A percentile compares a stretch with the other conserved stretches of the same genome.
Evolutionary conservation across 805 yeast species (phyloP).

Genomic region (Kodamaea laetipori): DNA sequence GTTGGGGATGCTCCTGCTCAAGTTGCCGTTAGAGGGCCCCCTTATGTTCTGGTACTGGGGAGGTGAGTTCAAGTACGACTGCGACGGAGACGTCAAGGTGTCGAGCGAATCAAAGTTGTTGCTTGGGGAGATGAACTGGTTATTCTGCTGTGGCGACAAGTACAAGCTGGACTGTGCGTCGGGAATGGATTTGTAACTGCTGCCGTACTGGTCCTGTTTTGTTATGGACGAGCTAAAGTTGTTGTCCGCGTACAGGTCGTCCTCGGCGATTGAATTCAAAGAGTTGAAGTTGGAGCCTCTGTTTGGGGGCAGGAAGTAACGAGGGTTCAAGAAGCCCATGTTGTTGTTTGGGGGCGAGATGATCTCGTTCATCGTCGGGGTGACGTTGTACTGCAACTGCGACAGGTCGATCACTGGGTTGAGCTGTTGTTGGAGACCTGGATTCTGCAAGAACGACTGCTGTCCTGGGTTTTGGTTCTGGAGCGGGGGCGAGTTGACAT

Average conservation of each 20-base stretch:
- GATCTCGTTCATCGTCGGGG: conserved; percentile 38
- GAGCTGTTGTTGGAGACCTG: conserved; percentile 4
- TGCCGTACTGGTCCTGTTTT: conserved; percentile 18
- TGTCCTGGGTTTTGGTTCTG: conserved; percentile 1
- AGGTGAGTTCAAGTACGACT: conserved; percentile 40
- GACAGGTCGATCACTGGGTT: conserved; percentile 14
- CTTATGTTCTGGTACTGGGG: conserved; percentile 27
- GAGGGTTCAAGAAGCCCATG: conserved; percentile 32
- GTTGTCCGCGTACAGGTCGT: conserved; percentile 19
- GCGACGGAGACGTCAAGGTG: conserved; percentile 37
- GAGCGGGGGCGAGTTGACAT: conserved; percentile 3
- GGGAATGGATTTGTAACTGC: conserved; percentile 15
- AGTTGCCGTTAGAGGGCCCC: conserved; percentile 16
- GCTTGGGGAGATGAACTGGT: conserved; percentile 35
- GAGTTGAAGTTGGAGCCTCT: conserved; percentile 25
- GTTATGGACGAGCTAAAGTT: conserved; percentile 33
- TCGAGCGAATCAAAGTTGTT: conserved; percentile 33
- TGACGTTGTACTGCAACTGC: conserved; percentile 10
- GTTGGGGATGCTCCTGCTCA: conserved; percentile 29
- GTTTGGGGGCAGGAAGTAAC: conserved; percentile 43
- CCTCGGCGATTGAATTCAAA: conserved; percentile 38
- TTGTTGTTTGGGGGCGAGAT: conserved; percentile 35
- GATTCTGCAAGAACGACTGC: background rate
- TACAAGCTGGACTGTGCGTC: conserved; percentile 33
- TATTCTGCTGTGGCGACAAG: conserved; percentile 36